A percentile compares a stretch with the other conserved stretches of the same genome.
Conservation (phyloP, 1,139 yeast species). For the Debaryomyces udenii region DNA sequence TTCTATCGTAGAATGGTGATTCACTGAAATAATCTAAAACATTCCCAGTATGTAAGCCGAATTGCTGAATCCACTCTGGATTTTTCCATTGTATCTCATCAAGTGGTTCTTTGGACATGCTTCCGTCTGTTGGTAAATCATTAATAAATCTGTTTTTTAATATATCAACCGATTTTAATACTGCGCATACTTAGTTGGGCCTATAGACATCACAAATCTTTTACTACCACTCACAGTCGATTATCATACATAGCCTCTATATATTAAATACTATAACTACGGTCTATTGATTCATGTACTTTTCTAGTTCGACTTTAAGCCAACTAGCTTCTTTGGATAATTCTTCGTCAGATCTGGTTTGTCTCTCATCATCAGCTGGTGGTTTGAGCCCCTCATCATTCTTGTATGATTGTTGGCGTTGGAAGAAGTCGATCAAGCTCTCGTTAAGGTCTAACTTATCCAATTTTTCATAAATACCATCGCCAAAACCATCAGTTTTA, state of each 20-base stretch:
- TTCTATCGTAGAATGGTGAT: conserved; percentile 92
- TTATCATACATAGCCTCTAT: neutral
- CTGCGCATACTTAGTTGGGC: no score
- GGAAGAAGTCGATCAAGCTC: conserved; percentile 33
- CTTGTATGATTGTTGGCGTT: conserved; percentile 27
- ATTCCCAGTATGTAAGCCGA: conserved; percentile 84
- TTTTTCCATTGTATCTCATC: conserved; percentile 97
- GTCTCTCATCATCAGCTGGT: conserved; percentile 53
- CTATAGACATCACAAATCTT: no score
- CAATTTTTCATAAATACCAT: conserved; percentile 64
- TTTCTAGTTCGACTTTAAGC: conserved; percentile 46
- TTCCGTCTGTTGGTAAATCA: neutral
- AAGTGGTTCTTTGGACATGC: conserved; percentile 40
- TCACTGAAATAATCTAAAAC: conserved; percentile 91
- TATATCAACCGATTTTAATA: no score
- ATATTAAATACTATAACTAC: neutral
- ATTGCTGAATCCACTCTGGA: conserved; percentile 94
- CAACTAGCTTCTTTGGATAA: conserved; percentile 69
- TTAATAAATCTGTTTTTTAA: no score
- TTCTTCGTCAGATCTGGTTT: conserved; percentile 54
- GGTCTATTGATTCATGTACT: conserved; percentile 18
- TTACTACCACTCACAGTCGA: conserved; percentile 2
- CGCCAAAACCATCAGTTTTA: conserved; percentile 66
- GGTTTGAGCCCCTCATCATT: conserved; percentile 33
- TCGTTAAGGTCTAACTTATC: conserved; percentile 48